phyloP scores from a whole-genome alignment of 495 filamentous ascomycete species.

The Amphirosellinia nigrospora region DNA sequence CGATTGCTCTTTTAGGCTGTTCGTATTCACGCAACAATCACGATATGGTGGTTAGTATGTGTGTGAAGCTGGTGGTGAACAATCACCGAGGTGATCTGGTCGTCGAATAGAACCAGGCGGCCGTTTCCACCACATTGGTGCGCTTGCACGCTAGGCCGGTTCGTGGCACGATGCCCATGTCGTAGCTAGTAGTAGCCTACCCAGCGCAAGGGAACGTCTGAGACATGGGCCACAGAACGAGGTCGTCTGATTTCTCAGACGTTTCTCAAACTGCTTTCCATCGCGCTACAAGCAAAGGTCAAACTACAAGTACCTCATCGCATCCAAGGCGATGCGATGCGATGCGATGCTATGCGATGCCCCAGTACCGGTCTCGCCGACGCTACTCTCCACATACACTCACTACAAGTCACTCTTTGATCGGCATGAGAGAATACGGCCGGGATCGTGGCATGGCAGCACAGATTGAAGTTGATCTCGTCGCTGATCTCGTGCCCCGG shows the following conservation, averaged over 20 bases:
- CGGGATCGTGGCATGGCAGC: slow-evolving; percentile 18
- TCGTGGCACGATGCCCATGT: too few relatives aligned
- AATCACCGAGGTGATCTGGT: background rate
- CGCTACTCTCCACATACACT: background rate
- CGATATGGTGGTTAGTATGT: background rate
- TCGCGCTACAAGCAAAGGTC: slow-evolving; percentile 14
- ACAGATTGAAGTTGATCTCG: slow-evolving; percentile 12
- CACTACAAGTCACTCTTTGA: slow-evolving; percentile 4
- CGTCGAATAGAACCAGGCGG: slow-evolving; percentile 5
- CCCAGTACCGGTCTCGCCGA: slow-evolving; percentile 18
- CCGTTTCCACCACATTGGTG: slow-evolving; percentile 2
- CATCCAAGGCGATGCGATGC: background rate
- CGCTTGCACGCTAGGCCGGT: background rate
- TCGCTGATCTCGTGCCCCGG: slow-evolving; percentile 10
- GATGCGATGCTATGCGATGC: too few relatives aligned
- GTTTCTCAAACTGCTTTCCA: slow-evolving; percentile 22
- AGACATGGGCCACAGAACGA: slow-evolving; percentile 26
- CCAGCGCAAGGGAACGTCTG: slow-evolving; percentile 21
- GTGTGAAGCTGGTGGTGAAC: background rate
- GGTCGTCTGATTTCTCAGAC: slow-evolving; percentile 25
- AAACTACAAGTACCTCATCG: slow-evolving; percentile 13
- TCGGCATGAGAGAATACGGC: slow-evolving; percentile 14
- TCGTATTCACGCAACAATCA: slow-evolving; percentile 7
- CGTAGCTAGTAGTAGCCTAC: too few relatives aligned
- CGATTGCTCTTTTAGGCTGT: slow-evolving; percentile 17